These are phyloP conservation scores for Lobosporangium transversale DNA, from an alignment of 192 early-diverging fungal genomes.

Conservation along the genomic window DNA sequence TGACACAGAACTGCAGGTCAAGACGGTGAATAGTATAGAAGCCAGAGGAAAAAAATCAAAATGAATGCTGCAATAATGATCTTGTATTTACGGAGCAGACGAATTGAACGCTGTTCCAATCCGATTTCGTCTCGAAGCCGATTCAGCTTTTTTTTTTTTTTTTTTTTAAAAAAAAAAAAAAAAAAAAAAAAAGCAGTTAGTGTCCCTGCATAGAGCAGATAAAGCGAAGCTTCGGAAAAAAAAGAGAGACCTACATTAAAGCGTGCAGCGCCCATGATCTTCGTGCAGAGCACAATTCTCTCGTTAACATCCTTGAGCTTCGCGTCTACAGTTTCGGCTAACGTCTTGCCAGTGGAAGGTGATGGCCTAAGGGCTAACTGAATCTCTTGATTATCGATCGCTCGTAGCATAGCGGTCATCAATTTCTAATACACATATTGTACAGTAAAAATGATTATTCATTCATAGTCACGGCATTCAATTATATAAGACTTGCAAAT, in stretches of 20 bases:
- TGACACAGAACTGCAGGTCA: no score
- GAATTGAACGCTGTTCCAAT: conserved; percentile 37
- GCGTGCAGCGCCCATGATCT: conserved; percentile 23
- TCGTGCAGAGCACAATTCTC: conserved; percentile 13
- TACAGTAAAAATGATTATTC: not conserved
- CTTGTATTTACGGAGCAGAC: conserved; percentile 42
- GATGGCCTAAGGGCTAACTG: conserved; percentile 29
- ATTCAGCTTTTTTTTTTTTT: conserved; percentile 13
- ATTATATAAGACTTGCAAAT: not conserved
- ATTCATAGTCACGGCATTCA: no score
- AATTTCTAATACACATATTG: conserved; percentile 18
- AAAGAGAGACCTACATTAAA: conserved; percentile 20
- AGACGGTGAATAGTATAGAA: conserved; percentile 31
- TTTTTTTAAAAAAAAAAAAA: not conserved
- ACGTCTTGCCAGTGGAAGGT: conserved; percentile 15
- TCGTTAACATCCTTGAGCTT: conserved; percentile 35
- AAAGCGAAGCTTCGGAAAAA: not conserved
- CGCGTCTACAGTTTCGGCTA: conserved; percentile 16
- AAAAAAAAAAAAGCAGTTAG: not conserved
- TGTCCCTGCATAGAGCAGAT: no score
- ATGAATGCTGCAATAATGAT: conserved; percentile 23
- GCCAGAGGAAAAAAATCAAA: conserved; percentile 31
- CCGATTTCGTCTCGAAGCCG: conserved; percentile 23
- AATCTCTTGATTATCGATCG: conserved; percentile 35
- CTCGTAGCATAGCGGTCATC: conserved; percentile 15